Evolutionary conservation across 768 basidiomycete species (phyloP).

Genomic region (Nevesoporus exiguus): DNA sequence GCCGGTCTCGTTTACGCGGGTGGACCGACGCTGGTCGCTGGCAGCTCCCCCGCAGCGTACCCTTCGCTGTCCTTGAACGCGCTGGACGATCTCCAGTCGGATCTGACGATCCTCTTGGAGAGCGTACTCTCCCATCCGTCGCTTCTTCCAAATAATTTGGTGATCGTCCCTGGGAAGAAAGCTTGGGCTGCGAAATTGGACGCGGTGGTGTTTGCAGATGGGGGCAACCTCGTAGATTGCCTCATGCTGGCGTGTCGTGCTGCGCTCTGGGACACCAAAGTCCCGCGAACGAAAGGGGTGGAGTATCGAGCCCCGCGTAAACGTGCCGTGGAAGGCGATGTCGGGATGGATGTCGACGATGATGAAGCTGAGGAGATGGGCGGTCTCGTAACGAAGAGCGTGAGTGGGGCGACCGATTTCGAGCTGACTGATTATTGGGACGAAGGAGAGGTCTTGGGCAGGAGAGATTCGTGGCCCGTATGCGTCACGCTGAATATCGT

Average conservation of each 20-base stretch:
- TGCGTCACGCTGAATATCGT: conserved; percentile 78
- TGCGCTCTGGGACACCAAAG: conserved; percentile 77
- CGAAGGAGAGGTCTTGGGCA: conserved; percentile 65
- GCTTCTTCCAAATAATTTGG: conserved; percentile 62
- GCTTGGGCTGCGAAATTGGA: conserved; percentile 78
- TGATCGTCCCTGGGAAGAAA: conserved; percentile 56
- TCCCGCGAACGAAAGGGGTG: conserved; percentile 68
- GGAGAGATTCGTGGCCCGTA: conserved; percentile 68
- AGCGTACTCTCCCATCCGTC: conserved; percentile 65
- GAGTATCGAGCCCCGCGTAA: conserved; percentile 54
- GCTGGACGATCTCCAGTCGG: conserved; percentile 75
- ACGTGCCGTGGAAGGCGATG: conserved; percentile 32
- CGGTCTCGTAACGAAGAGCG: conserved; percentile 54
- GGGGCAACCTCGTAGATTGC: conserved; percentile 74
- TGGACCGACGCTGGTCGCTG: no score
- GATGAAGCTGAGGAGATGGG: conserved; percentile 34
- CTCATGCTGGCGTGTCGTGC: conserved; percentile 76
- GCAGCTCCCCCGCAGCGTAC: conserved; percentile 79
- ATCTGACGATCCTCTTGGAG: conserved; percentile 61
- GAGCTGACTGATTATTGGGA: conserved; percentile 89
- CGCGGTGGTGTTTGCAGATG: conserved; percentile 66
- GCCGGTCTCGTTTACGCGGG: no score
- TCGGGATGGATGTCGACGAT: conserved; percentile 53
- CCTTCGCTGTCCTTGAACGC: conserved; percentile 59
- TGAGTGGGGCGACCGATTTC: conserved; percentile 64